These are phyloP conservation scores for Podospora pseudoanserina DNA, from an alignment of 495 filamentous ascomycete genomes.

Conservation along the genomic window DNA sequence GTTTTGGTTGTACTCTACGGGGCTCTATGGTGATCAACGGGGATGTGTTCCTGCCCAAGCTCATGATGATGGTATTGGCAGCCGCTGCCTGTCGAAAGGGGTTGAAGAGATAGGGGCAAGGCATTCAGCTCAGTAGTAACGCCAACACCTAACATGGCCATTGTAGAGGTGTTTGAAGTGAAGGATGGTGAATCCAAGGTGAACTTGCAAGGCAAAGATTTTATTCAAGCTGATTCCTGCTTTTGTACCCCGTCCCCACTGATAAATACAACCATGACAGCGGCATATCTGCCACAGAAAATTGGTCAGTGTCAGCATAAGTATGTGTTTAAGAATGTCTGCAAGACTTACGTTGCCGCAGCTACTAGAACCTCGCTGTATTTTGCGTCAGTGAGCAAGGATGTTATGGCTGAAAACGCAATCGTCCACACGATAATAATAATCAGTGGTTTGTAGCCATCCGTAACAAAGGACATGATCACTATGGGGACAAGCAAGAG, in stretches of 20 bases:
- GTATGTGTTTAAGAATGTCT: background rate
- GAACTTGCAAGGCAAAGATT: background rate
- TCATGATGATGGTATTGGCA: background rate
- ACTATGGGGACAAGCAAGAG: background rate
- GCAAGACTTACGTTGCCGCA: background rate
- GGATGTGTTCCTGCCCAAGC: background rate
- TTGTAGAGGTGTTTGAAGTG: no score
- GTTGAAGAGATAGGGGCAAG: background rate
- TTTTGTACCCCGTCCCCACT: background rate
- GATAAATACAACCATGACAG: background rate
- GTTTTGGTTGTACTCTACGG: background rate
- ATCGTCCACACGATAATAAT: background rate
- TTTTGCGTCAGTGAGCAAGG: background rate
- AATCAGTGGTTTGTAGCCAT: background rate
- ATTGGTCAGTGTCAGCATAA: background rate
- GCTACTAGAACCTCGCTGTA: background rate
- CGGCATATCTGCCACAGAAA: background rate
- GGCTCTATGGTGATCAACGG: no score
- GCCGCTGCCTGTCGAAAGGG: background rate
- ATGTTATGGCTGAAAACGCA: background rate
- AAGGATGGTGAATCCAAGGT: no score
- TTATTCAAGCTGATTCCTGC: background rate
- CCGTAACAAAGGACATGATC: background rate
- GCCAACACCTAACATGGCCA: background rate
- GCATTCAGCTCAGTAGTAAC: background rate